phyloP scores from a whole-genome alignment of 179 eudicot genomes.

The Sideroxylon spinosum region DNA sequence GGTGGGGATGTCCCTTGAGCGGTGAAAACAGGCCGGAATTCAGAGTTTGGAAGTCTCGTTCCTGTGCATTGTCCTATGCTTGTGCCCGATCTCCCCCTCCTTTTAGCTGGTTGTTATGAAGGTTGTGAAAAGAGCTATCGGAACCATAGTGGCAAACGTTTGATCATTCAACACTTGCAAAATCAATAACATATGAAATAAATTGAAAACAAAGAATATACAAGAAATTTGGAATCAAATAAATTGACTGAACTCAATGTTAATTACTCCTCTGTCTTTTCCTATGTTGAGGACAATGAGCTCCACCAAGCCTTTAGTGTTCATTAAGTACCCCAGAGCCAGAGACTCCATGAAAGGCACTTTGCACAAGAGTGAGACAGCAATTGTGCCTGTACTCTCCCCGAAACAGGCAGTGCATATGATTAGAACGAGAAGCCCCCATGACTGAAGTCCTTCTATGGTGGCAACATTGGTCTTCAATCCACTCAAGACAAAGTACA shows the following conservation, averaged over 20 bases:
- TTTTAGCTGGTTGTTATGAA: slow-evolving; percentile 60
- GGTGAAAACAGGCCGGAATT: slow-evolving; percentile 32
- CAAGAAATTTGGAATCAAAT: not conserved
- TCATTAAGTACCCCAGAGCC: slow-evolving; percentile 71
- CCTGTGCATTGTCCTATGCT: slow-evolving; percentile 31
- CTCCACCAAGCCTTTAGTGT: slow-evolving; percentile 81
- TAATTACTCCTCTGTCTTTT: slow-evolving; percentile 62
- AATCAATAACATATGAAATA: not conserved
- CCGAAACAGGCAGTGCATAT: slow-evolving; percentile 61
- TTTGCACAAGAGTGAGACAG: slow-evolving; percentile 47
- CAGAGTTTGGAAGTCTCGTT: slow-evolving; percentile 22
- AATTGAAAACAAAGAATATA: not conserved
- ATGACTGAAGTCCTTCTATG: slow-evolving; percentile 59
- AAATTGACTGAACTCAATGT: not conserved
- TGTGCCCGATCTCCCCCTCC: slow-evolving; percentile 31
- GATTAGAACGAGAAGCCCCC: slow-evolving; percentile 71
- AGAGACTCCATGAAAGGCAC: slow-evolving; percentile 51
- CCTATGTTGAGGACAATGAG: slow-evolving; percentile 82
- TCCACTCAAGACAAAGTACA: slow-evolving; percentile 72
- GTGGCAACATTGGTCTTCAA: slow-evolving; percentile 64
- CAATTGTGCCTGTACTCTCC: slow-evolving; percentile 57
- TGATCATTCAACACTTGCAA: slow-evolving; percentile 70
- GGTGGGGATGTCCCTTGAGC: slow-evolving; percentile 46
- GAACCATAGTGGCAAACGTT: slow-evolving; percentile 71
- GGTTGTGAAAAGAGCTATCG: slow-evolving; percentile 62